Evolutionary conservation across 331 rosid species (phyloP).

Genomic region (Erythrophleum ivorense): DNA sequence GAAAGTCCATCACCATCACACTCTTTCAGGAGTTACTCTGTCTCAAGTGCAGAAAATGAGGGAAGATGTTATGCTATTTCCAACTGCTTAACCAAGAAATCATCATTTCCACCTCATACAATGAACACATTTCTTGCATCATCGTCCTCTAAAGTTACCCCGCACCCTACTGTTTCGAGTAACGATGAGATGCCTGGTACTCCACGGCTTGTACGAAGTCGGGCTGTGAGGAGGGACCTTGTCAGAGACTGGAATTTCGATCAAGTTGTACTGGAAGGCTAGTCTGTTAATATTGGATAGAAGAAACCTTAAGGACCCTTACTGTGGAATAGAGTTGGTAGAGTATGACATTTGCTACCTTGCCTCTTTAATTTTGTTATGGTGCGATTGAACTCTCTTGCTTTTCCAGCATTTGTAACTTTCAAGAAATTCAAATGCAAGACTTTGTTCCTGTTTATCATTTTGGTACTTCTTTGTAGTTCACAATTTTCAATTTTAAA

Average conservation of each 20-base stretch:
- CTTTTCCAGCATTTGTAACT: neutral
- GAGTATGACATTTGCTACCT: conserved; percentile 27
- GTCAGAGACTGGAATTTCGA: conserved; percentile 90
- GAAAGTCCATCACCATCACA: conserved; percentile 91
- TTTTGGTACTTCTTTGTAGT: neutral
- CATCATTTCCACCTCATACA: conserved; percentile 52
- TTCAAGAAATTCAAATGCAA: neutral
- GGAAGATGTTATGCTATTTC: conserved; percentile 83
- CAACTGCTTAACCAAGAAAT: conserved; percentile 70
- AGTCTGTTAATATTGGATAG: conserved; percentile 14
- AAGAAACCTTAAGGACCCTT: conserved; percentile 38
- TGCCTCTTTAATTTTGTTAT: conserved; percentile 38
- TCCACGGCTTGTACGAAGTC: conserved; percentile 82
- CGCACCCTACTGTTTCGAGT: conserved; percentile 64
- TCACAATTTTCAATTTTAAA: neutral
- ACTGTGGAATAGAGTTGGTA: conserved; percentile 37
- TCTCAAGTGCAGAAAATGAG: conserved; percentile 80
- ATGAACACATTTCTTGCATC: conserved; percentile 45
- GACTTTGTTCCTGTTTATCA: neutral
- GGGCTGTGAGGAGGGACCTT: conserved; percentile 78
- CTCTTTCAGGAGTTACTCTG: conserved; percentile 81
- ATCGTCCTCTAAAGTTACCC: conserved; percentile 81
- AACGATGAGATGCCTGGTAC: conserved; percentile 47
- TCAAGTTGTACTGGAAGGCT: conserved; percentile 50
- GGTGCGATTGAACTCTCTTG: conserved; percentile 46